phyloP scores from a whole-genome alignment of 1,139 yeast genomes.

The Debaryomyces subglobosus region DNA sequence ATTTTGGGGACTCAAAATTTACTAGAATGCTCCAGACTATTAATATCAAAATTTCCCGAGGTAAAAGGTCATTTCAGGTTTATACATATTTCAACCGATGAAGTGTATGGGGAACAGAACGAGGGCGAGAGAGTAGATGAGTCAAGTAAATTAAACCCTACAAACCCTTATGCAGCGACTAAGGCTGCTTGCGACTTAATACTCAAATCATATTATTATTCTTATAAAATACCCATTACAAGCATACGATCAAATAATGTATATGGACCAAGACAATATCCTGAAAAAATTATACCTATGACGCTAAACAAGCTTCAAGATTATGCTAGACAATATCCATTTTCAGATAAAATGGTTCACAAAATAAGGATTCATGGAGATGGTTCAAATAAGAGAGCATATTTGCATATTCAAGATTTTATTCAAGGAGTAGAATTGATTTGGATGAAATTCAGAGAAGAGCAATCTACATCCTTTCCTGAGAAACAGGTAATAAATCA shows the following conservation, averaged over 20 bases:
- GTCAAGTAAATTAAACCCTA: conserved; percentile 44
- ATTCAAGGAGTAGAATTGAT: conserved; percentile 43
- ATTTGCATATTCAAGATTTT: conserved; percentile 53
- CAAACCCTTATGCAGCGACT: conserved; percentile 64
- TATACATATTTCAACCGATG: conserved; percentile 63
- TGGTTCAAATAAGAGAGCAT: conserved; percentile 50
- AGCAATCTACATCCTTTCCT: not conserved
- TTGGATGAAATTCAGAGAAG: conserved; percentile 22
- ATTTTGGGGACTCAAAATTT: conserved; percentile 53
- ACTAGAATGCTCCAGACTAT: conserved; percentile 43
- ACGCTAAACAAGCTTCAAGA: conserved; percentile 23
- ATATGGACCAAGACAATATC: conserved; percentile 59
- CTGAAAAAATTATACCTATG: conserved; percentile 57
- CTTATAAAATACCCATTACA: conserved; percentile 47
- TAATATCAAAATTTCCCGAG: conserved; percentile 5
- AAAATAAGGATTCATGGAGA: conserved; percentile 49
- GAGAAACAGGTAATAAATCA: conserved; percentile 17
- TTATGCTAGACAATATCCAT: conserved; percentile 1
- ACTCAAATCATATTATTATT: conserved; percentile 47
- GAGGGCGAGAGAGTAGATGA: conserved; percentile 38
- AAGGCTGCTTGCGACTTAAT: conserved; percentile 61
- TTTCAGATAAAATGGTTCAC: conserved; percentile 16
- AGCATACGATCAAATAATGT: conserved; percentile 57
- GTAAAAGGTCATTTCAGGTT: conserved; percentile 23
- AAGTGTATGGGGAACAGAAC: conserved; percentile 54